Evolutionary conservation across 768 basidiomycete genomes (phyloP).

Genomic region (Tricholoma sp.): DNA sequence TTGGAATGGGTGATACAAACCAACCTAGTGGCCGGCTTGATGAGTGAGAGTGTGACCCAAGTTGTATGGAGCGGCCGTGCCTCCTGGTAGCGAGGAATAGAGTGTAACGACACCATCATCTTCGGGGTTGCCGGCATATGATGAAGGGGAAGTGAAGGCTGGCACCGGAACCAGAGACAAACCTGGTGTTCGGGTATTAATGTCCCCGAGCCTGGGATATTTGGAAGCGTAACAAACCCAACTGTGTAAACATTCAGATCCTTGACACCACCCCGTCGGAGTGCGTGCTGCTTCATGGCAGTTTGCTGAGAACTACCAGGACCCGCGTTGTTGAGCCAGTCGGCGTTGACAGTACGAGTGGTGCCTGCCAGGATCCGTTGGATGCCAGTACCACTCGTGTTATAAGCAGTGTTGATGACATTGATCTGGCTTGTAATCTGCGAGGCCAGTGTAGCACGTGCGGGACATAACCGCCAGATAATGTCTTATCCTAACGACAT

Average conservation of each 20-base stretch:
- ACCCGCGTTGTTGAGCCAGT: conserved; percentile 44
- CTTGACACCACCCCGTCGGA: conserved; percentile 34
- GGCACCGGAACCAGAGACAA: conserved; percentile 30
- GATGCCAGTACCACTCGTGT: conserved; percentile 24
- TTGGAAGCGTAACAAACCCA: conserved; percentile 27
- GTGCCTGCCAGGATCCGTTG: conserved; percentile 37
- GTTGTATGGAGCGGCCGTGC: conserved; percentile 37
- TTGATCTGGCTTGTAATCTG: too few species aligned
- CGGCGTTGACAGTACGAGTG: conserved; percentile 35
- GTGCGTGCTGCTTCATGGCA: conserved; percentile 40
- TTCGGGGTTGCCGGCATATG: conserved; percentile 31
- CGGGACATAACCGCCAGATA: too few species aligned
- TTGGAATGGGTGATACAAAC: conserved; percentile 57
- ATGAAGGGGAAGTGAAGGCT: conserved; percentile 48
- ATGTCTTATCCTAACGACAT: too few species aligned
- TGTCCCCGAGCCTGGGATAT: neutral
- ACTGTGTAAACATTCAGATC: conserved; percentile 50
- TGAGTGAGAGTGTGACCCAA: conserved; percentile 46
- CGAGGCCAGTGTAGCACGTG: too few species aligned
- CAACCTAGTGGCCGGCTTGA: conserved; percentile 57
- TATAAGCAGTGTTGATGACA: conserved; percentile 24
- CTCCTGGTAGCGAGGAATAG: conserved; percentile 39
- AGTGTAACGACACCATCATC: conserved; percentile 49
- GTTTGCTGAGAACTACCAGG: conserved; percentile 33
- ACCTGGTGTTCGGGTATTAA: conserved; percentile 21